These are phyloP conservation scores for Fusarium sp. DNA, from an alignment of 2,329 filamentous ascomycete genomes.

Conservation along the genomic window DNA sequence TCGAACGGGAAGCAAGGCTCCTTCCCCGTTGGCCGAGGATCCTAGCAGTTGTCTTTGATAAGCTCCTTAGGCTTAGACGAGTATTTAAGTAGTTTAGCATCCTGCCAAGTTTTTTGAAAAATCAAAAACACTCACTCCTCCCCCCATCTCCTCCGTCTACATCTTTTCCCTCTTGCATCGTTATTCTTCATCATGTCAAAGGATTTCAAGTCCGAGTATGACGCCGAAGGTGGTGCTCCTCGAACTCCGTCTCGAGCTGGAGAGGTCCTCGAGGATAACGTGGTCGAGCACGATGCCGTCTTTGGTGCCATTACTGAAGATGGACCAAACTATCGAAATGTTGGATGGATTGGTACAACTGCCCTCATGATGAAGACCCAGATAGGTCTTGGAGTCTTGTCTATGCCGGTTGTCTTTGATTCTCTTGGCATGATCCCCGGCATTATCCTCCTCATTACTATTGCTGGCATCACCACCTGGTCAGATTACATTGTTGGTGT, in stretches of 20 bases:
- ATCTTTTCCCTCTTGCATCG: neutral
- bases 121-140: neutral
- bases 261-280: neutral
- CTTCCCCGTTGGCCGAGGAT: neutral
- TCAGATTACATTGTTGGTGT: conserved; percentile 53
- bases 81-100: conserved; percentile 1
- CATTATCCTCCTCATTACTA: conserved; percentile 53
- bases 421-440: conserved; percentile 59
- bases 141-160: neutral
- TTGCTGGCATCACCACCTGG: conserved; percentile 51
- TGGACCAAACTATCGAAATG: conserved; percentile 45
- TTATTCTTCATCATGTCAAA: neutral
- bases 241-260: neutral
- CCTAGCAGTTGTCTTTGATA: neutral
- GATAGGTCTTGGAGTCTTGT: conserved; percentile 58
- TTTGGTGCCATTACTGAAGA: conserved; percentile 41
- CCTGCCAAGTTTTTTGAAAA: neutral
- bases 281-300: conserved; percentile 37
- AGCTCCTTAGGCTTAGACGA: neutral
- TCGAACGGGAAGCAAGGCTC: neutral
- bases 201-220: neutral
- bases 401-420: conserved; percentile 58
- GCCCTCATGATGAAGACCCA: conserved; percentile 60
- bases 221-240: neutral
- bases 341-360: conserved; percentile 54